Evolutionary conservation across 2,329 filamentous ascomycete genomes (phyloP).

Genomic region (Dissoconium aciculare): DNA sequence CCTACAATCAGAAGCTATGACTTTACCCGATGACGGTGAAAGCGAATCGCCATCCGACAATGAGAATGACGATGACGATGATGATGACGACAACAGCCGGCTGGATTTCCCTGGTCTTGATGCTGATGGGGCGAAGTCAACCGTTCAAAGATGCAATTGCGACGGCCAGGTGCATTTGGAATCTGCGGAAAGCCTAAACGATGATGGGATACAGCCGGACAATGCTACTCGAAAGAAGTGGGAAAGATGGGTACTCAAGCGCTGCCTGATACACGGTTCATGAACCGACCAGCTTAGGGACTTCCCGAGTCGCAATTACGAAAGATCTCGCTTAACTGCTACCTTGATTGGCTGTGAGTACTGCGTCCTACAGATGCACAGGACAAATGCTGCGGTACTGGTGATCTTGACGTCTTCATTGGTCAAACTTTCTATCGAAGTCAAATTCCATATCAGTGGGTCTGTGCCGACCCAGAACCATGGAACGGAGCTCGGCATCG

Average conservation of each 20-base stretch:
- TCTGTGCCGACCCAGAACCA: too few relatives aligned
- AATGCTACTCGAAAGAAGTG: slow-evolving; percentile 38
- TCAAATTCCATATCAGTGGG: too few relatives aligned
- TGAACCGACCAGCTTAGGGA: too few relatives aligned
- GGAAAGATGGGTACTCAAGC: slow-evolving; percentile 40
- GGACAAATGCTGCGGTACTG: too few relatives aligned
- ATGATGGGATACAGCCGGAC: slow-evolving; percentile 35
- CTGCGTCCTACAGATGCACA: too few relatives aligned
- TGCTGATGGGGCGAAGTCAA: slow-evolving; percentile 31
- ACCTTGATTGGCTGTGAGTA: too few relatives aligned
- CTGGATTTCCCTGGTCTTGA: slow-evolving; percentile 31
- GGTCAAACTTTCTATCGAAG: too few relatives aligned
- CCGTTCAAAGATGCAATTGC: slow-evolving; percentile 34
- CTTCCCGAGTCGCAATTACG: too few relatives aligned
- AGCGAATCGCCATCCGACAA: neutral
- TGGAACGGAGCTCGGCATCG: too few relatives aligned
- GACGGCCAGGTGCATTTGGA: slow-evolving; percentile 24
- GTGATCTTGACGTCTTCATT: too few relatives aligned
- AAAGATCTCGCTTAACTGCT: too few relatives aligned
- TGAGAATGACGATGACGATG: slow-evolving; percentile 15
- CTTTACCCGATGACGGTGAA: neutral
- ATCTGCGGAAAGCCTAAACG: slow-evolving; percentile 32
- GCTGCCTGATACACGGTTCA: slow-evolving; percentile 25
- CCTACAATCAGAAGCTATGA: too few relatives aligned
- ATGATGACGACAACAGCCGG: slow-evolving; percentile 27